phyloP scores from a whole-genome alignment of 805 yeast genomes.

The Saccharomycopsis malanga region DNA sequence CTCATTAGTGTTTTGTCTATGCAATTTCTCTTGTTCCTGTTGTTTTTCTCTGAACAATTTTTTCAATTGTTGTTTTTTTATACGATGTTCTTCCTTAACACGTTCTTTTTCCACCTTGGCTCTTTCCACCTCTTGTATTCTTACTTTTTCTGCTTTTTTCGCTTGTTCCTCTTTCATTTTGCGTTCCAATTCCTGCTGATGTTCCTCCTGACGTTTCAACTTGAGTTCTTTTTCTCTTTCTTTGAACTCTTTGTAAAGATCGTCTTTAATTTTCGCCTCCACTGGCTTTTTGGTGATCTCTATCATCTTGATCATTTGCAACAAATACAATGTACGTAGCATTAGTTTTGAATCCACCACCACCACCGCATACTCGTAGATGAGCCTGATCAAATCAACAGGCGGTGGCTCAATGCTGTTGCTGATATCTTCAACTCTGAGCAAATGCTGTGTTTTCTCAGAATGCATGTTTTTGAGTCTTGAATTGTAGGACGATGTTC shows the following conservation, averaged over 20 bases:
- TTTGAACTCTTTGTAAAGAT: background rate
- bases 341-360: constrained; percentile 60
- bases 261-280: constrained; percentile 20
- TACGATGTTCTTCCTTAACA: constrained; percentile 9
- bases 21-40: background rate
- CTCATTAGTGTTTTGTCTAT: background rate
- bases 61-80: constrained; percentile 1
- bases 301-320: constrained; percentile 41
- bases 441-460: constrained; percentile 10
- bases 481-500: too few relatives aligned
- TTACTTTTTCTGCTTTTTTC: constrained; percentile 2
- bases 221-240: constrained; percentile 6
- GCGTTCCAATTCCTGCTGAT: constrained; percentile 1
- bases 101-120: constrained; percentile 10
- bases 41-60: background rate
- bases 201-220: constrained; percentile 1
- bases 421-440: constrained; percentile 23
- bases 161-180: constrained; percentile 2
- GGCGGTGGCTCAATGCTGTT: constrained; percentile 13
- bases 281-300: constrained; percentile 26
- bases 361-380: constrained; percentile 55
- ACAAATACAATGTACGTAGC: constrained; percentile 47
- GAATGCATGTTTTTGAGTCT: too few relatives aligned
- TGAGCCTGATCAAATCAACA: constrained; percentile 38
- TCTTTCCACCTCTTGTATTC: constrained; percentile 2